Base-by-base conservation (phyloP, 2,329 filamentous ascomycete genomes). In the Nakataea oryzae region DNA sequence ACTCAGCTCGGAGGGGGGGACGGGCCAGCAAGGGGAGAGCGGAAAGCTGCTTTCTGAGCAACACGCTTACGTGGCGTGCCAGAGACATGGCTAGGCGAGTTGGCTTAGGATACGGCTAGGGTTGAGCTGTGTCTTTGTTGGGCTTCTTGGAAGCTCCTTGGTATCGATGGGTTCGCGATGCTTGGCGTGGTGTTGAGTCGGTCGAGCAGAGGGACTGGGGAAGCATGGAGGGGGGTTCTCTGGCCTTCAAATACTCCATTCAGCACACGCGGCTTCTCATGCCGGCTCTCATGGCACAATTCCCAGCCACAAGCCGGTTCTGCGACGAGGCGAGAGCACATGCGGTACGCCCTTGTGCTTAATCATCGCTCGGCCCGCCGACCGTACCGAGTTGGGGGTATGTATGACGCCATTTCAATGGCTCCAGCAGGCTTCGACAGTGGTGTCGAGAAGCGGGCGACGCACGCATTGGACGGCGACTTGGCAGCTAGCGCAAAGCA, bases 61-160 rank as follows among this genome's bases (percentile, higher is more conserved):
- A 26, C 24, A 21, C 57, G 68, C 70, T 67, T 71, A 80, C 75
- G 64, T 81, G 79, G 70, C 76, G 74, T 66, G 80, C 76, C 62
- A 82, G 77, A 69, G 78, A 72, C 79, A 82, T 82, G 59, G 47
- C 72, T 17, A 32, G 2, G 28, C 27, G n/a, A 28, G 21, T 21
- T 11, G 24, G 3, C 29, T 58, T 12, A 29, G 57, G 41, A 50
- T 6, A 8, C 1, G 13, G 6, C 17, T n/a, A 8, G n/a, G 41
- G 21, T 3, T n/a, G 7, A 32, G 30, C 30, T 11, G 9, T 32
- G 3, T 8, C 8, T 3, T 4, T 32, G 9, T 3, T 11, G 30
- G 34, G 14, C 3, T 41, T 41, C 30, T 50, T 50, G 41, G 7
- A 8, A 50, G 21, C 41, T 50, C 41, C 6, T 50, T n/a, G n/a